Percentiles rank a stretch among this genome's conserved stretches.
Conservation (phyloP, 495 filamentous ascomycete genomes). For the Friedmanniomyces simplex region DNA sequence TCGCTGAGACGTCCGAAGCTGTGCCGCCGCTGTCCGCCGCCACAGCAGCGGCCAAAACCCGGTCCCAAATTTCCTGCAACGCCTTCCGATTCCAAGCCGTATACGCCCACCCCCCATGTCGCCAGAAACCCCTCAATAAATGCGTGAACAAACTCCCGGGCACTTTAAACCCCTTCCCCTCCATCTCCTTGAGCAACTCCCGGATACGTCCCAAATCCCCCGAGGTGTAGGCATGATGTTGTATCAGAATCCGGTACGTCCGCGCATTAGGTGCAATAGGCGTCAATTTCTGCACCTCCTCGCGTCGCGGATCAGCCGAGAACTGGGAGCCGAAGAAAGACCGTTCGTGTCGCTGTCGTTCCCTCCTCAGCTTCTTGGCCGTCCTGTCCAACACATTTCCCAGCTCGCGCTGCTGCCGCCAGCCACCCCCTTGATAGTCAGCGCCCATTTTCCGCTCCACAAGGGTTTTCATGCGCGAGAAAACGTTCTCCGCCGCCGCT, state of each 20-base stretch:
- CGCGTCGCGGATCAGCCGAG: conserved; percentile 19
- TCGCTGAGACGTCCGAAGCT: too few relatives aligned
- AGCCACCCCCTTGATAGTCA: conserved; percentile 24
- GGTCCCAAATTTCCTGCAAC: conserved; percentile 38
- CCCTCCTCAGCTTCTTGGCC: conserved; percentile 43
- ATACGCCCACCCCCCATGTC: conserved; percentile 50
- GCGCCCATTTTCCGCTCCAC: conserved; percentile 21
- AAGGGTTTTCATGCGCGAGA: conserved; percentile 67
- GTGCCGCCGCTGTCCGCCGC: too few relatives aligned
- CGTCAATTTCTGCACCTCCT: conserved; percentile 43
- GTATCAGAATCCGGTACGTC: conserved; percentile 56
- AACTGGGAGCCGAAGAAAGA: conserved; percentile 16
- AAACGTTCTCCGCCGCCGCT: conserved; percentile 62
- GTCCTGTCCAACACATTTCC: conserved; percentile 34
- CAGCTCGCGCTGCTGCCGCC: conserved; percentile 26
- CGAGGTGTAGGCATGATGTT: conserved; percentile 37
- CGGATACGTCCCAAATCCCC: conserved; percentile 49
- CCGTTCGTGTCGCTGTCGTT: conserved; percentile 41
- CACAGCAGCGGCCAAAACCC: conserved; percentile 19
- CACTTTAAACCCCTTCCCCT: neutral
- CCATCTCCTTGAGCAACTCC: conserved; percentile 53
- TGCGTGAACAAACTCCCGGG: conserved; percentile 28
- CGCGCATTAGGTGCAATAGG: conserved; percentile 50
- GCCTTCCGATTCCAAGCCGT: conserved; percentile 54
- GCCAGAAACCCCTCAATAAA: conserved; percentile 64